Conservation (phyloP, 345 rosid species). For the Citrus glauca region DNA sequence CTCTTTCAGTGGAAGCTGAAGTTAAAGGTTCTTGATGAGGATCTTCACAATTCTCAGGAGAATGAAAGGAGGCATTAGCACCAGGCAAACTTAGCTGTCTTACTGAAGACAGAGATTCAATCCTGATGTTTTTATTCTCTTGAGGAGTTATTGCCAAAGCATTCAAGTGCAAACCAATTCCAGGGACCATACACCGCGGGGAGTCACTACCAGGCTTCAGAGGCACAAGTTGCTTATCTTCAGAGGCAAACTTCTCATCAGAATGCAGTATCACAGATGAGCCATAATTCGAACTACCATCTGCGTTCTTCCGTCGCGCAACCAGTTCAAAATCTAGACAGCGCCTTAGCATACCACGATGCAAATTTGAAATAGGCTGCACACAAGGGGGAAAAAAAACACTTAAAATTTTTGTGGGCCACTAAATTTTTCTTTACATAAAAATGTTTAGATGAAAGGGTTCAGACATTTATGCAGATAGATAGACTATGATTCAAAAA, state of each 20-base stretch:
- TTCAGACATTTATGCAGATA: not conserved
- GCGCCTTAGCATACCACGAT: conserved; percentile 87
- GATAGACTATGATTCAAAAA: not conserved
- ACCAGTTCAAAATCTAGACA: conserved; percentile 86
- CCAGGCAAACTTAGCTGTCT: conserved; percentile 37
- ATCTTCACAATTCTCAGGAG: conserved; percentile 36
- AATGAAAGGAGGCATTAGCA: conserved; percentile 36
- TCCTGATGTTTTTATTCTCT: conserved; percentile 34
- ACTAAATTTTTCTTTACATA: not conserved
- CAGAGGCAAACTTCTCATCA: conserved; percentile 22
- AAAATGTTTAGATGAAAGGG: not conserved
- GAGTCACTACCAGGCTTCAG: conserved; percentile 43
- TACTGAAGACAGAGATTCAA: conserved; percentile 41
- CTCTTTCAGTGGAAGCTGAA: conserved; percentile 37
- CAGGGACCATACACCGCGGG: conserved; percentile 59
- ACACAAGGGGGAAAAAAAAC: conserved; percentile 14
- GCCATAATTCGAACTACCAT: conserved; percentile 27
- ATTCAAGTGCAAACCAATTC: conserved; percentile 93
- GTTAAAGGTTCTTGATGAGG: conserved; percentile 30
- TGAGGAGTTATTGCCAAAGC: conserved; percentile 57
- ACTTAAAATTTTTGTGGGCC: not conserved
- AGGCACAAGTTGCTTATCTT: conserved; percentile 35
- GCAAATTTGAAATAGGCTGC: conserved; percentile 54
- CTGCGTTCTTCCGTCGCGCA: conserved; percentile 46
- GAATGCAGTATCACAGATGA: conserved; percentile 23